phyloP scores from a whole-genome alignment of 2,329 filamentous ascomycete species.

The Ophiosphaerella narmari region DNA sequence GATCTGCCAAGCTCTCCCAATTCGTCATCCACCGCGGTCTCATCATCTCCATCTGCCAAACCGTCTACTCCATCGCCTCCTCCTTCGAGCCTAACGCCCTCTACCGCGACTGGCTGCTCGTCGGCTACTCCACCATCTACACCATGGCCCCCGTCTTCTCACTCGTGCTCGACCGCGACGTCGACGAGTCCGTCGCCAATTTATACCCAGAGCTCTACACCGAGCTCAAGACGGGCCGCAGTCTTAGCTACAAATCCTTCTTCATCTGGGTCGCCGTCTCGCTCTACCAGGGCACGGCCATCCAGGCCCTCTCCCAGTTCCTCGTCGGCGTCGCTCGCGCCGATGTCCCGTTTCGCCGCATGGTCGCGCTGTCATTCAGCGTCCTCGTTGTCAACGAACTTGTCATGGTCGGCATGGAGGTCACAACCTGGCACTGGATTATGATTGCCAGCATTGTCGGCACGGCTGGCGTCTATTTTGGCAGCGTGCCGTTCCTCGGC shows the following conservation, averaged over 20 bases:
- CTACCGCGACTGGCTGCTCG: slow-evolving; percentile 93
- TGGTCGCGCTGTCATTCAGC: slow-evolving; percentile 92
- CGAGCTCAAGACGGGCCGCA: slow-evolving; percentile 87
- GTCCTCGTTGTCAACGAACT: slow-evolving; percentile 92
- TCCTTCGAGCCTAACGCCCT: slow-evolving; percentile 92
- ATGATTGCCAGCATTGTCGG: slow-evolving; percentile 87
- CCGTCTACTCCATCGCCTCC: slow-evolving; percentile 93
- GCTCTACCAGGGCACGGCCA: slow-evolving; percentile 92
- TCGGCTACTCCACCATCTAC: slow-evolving; percentile 95
- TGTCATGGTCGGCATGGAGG: slow-evolving; percentile 94
- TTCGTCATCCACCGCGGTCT: slow-evolving; percentile 98
- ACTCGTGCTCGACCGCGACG: slow-evolving; percentile 90
- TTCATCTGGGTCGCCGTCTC: slow-evolving; percentile 96
- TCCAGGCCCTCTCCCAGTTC: slow-evolving; percentile 91
- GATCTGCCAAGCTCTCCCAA: slow-evolving; percentile 91
- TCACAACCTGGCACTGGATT: slow-evolving; percentile 94
- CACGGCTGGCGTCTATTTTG: slow-evolving; percentile 80
- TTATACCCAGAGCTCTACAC: slow-evolving; percentile 98
- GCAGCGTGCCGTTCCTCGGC: slow-evolving; percentile 81
- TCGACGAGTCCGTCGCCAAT: slow-evolving; percentile 90
- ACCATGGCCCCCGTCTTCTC: slow-evolving; percentile 92
- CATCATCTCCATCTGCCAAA: slow-evolving; percentile 95
- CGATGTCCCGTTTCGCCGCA: slow-evolving; percentile 50
- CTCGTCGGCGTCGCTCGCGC: slow-evolving; percentile 71
- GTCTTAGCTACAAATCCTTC: slow-evolving; percentile 89